phyloP scores from a whole-genome alignment of 495 filamentous ascomycete genomes.

The Elasticomyces elasticus region DNA sequence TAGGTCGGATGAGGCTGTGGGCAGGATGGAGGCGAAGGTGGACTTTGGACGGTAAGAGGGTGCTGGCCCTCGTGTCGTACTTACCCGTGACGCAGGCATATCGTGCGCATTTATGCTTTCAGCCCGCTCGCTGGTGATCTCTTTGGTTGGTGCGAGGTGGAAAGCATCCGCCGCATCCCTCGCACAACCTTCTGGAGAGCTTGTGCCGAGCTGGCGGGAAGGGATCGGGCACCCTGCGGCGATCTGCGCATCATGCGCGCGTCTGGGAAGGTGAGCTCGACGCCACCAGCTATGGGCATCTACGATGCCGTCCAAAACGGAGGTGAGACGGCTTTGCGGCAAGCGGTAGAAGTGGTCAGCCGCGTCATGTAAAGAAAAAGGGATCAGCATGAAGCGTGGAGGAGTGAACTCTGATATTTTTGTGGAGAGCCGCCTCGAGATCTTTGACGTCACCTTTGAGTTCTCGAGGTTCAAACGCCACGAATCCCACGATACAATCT shows the following conservation, averaged over 20 bases:
- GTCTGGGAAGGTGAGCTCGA: background rate
- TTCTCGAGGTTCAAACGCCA: no score
- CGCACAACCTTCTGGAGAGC: background rate
- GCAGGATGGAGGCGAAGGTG: background rate
- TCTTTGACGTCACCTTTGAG: no score
- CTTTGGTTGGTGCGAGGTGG: no score
- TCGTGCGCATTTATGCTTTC: background rate
- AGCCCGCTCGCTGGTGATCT: background rate
- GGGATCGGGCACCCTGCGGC: background rate
- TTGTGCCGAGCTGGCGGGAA: background rate
- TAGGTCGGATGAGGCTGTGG: background rate
- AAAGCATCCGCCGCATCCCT: background rate
- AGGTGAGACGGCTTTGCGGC: background rate
- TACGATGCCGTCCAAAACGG: no score
- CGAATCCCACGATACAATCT: no score
- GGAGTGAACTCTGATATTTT: no score
- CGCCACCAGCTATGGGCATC: background rate
- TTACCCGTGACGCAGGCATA: background rate
- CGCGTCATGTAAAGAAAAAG: background rate
- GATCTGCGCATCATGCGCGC: conserved; percentile 1
- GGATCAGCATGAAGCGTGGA: no score
- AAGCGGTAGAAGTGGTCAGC: background rate
- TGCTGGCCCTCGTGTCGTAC: background rate
- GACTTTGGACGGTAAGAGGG: background rate
- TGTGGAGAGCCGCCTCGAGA: no score